These are phyloP conservation scores for Vanderwaltozyma tropicalis DNA, from an alignment of 805 yeast genomes.

Conservation along the genomic window DNA sequence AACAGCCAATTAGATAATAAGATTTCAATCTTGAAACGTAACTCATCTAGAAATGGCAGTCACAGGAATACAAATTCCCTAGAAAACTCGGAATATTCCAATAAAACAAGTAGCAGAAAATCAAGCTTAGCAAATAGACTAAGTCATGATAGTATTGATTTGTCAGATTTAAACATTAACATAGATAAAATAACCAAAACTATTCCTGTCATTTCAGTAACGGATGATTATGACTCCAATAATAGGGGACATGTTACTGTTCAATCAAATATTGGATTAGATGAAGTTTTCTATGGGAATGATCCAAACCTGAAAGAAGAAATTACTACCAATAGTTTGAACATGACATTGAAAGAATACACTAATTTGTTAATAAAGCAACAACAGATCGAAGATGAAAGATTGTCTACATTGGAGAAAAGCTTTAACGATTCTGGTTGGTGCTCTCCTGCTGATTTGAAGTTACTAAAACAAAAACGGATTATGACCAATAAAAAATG, in stretches of 20 bases:
- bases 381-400: slow-evolving; percentile 22
- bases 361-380: slow-evolving; percentile 16
- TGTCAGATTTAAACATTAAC: slow-evolving; percentile 8
- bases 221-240: slow-evolving; percentile 14
- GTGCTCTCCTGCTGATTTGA: slow-evolving; percentile 21
- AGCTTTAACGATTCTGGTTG: slow-evolving; percentile 20
- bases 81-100: background rate
- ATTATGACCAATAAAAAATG: slow-evolving; percentile 22
- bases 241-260: slow-evolving; percentile 10
- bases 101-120: too few species aligned
- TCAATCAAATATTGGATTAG: slow-evolving; percentile 18
- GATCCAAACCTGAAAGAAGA: background rate
- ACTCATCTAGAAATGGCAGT: background rate
- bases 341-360: slow-evolving; percentile 14
- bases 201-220: slow-evolving; percentile 18
- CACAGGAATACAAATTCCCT: background rate
- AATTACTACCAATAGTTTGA: background rate
- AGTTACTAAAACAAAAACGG: slow-evolving; percentile 18
- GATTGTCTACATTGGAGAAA: slow-evolving; percentile 18
- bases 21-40: background rate
- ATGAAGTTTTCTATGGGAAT: slow-evolving; percentile 7
- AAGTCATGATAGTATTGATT: background rate
- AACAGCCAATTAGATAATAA: background rate
- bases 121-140: background rate
- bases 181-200: slow-evolving; percentile 14